Percentiles rank a stretch among this genome's conserved stretches.
phyloP scores from a whole-genome alignment of 768 basidiomycete species.

The Boletus sp. region DNA sequence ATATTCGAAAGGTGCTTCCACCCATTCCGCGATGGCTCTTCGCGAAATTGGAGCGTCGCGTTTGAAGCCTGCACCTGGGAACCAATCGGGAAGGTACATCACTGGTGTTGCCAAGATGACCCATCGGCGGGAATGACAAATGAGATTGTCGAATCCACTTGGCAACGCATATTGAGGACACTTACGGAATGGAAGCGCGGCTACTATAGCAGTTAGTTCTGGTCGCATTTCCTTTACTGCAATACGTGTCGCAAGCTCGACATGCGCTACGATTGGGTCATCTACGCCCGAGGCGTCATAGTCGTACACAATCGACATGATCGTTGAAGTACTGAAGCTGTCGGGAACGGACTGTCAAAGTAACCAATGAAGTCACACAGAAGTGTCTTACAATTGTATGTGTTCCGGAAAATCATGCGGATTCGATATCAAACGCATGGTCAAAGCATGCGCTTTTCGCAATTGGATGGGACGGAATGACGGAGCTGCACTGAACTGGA shows the following conservation, averaged over 20 bases:
- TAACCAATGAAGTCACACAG: not conserved
- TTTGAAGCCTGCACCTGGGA: constrained; percentile 24
- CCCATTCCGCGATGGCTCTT: constrained; percentile 3
- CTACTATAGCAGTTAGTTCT: constrained; percentile 14
- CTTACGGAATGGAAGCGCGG: constrained; percentile 20
- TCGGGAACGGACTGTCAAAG: not conserved
- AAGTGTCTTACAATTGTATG: constrained; percentile 16
- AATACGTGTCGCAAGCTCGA: constrained; percentile 12
- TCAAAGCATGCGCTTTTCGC: constrained; percentile 31
- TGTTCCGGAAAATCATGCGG: constrained; percentile 27
- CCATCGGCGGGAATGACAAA: not conserved
- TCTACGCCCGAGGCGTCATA: constrained; percentile 15
- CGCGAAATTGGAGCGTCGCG: constrained; percentile 14
- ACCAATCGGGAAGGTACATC: constrained; percentile 21
- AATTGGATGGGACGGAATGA: constrained; percentile 37
- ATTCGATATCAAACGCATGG: constrained; percentile 24
- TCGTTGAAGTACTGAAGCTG: constrained; percentile 21
- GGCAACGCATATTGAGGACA: not conserved
- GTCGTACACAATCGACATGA: constrained; percentile 27
- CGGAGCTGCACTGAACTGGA: too few species aligned
- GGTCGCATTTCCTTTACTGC: constrained; percentile 16
- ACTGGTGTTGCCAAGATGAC: constrained; percentile 7
- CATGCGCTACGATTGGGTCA: constrained; percentile 20
- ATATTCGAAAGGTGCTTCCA: constrained; percentile 24
- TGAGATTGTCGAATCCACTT: not conserved